Evolutionary conservation across 495 filamentous ascomycete species (phyloP), one percentile per base, ranked within the genome.

Genomic region (Annulohypoxylon maeteangense): DNA sequence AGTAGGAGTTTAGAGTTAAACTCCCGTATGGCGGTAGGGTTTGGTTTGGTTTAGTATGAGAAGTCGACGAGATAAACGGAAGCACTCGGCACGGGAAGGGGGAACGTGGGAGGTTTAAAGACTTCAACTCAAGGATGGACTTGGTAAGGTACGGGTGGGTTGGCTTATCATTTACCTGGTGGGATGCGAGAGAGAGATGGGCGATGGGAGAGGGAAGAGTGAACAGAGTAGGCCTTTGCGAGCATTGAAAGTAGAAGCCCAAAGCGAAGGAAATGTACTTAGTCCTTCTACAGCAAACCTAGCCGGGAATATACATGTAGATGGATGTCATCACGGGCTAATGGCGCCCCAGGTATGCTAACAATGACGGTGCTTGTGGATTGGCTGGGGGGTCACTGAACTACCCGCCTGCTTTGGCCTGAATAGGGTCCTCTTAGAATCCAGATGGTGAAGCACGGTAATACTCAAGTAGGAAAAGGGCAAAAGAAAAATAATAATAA

Each of bases 391-490:
- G 32, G 40, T 47, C 12, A 25, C 0, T 54, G 48, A 40, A 54
- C 60, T 73, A 73, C 65, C 70, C 70, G 70, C 65, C 60, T 68
- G 61, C 18, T 73, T 73, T 73, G 70, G 70, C 50, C 60, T 73
- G 65, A 61, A 36, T 65, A 65, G 36, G 38, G 50, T 18, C 57
- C 42, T 51, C 48, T 62, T n/a, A 53, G 55, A 73, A 73, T 62
- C 65, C 61, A 73, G 65, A 62, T 65, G 70, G 61, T 68, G 70
- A 73, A 73, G 65, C 70, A 62, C 61, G 65, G 65, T 65, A 68
- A 73, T 73, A 73, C 70, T 73, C 70, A 73, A 73, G 55, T 73
- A 74, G 70, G 75, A 60, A 74, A 74, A 76, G 71, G 68, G 57
- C 69, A 72, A 75, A 73, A 78, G 72, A 76, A 58, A 67, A 51